These are phyloP conservation scores for Bertia moriformis DNA, from an alignment of 2,329 filamentous ascomycete genomes.

Conservation along the genomic window DNA sequence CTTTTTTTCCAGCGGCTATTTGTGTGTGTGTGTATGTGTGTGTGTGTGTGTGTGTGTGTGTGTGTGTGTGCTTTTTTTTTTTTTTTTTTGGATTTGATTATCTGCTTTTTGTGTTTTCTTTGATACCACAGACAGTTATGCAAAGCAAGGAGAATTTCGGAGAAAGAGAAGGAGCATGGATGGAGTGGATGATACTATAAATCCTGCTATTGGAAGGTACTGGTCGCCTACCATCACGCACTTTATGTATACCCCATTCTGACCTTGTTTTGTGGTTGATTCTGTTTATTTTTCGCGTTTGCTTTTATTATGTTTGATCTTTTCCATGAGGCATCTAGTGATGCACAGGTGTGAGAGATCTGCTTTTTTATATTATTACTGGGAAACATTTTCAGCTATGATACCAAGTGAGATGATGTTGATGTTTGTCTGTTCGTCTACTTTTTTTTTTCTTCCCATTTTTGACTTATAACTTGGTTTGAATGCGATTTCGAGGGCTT, in stretches of 20 bases:
- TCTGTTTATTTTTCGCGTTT: no score
- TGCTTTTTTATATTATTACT: conserved; percentile 2
- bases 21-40: conserved; percentile 23
- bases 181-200: not conserved
- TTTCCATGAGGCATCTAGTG: not conserved
- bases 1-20: conserved; percentile 6
- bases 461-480: conserved; percentile 5
- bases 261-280: no score
- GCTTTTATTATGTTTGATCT: not conserved
- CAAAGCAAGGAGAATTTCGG: conserved; percentile 4
- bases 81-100: conserved; percentile 21
- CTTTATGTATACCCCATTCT: no score
- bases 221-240: no score
- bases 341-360: no score
- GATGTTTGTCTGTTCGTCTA: conserved; percentile 1
- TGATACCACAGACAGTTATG: conserved; percentile 14
- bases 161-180: conserved; percentile 3
- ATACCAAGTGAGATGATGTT: not conserved
- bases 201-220: no score
- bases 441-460: conserved; percentile 5
- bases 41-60: no score
- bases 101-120: conserved; percentile 21
- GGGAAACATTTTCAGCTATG: conserved; percentile 3
- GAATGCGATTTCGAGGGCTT: no score
- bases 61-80: conserved; percentile 12